A percentile compares a stretch with the other conserved stretches of the same genome.
Conservation (phyloP, 2,329 filamentous ascomycete species). For the Nothomitra cinnamomea region DNA sequence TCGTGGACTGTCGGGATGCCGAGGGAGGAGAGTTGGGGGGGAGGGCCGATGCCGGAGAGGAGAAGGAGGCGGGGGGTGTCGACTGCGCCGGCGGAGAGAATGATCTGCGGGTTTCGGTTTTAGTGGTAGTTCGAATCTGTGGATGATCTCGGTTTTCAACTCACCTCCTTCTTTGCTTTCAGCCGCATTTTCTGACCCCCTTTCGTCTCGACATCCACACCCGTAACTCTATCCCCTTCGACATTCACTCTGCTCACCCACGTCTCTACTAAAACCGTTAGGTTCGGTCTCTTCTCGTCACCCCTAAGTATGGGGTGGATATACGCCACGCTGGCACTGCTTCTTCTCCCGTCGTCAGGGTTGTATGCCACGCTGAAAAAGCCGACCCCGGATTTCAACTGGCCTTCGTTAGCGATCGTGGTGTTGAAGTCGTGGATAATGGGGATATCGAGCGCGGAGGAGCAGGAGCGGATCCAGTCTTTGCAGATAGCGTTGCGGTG, state of each 20-base stretch:
- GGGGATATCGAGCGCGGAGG: conserved; percentile 61
- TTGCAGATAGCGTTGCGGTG: conserved; percentile 83
- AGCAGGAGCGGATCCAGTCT: conserved; percentile 76
- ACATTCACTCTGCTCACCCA: conserved; percentile 76
- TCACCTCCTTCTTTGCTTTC: conserved; percentile 50
- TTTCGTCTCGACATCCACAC: conserved; percentile 51
- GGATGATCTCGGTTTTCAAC: too few species aligned
- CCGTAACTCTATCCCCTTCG: conserved; percentile 49
- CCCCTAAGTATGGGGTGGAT: conserved; percentile 80
- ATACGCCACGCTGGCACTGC: conserved; percentile 78
- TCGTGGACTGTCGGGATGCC: conserved; percentile 38
- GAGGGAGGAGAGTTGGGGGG: conserved; percentile 28
- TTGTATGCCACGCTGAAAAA: conserved; percentile 90
- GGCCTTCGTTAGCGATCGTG: conserved; percentile 57
- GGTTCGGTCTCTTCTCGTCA: conserved; percentile 65
- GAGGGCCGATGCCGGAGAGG: conserved; percentile 32
- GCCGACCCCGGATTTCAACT: conserved; percentile 59
- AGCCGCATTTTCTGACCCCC: conserved; percentile 37
- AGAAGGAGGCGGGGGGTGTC: conserved; percentile 57
- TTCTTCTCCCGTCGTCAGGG: conserved; percentile 69
- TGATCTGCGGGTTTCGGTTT: too few species aligned
- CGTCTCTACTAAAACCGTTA: conserved; percentile 73
- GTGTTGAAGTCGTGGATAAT: conserved; percentile 75
- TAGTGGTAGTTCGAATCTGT: too few species aligned
- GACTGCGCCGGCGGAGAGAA: conserved; percentile 64